Evolutionary conservation across 306 rosid species (phyloP).

Genomic region (Pachyrhizus erosus): DNA sequence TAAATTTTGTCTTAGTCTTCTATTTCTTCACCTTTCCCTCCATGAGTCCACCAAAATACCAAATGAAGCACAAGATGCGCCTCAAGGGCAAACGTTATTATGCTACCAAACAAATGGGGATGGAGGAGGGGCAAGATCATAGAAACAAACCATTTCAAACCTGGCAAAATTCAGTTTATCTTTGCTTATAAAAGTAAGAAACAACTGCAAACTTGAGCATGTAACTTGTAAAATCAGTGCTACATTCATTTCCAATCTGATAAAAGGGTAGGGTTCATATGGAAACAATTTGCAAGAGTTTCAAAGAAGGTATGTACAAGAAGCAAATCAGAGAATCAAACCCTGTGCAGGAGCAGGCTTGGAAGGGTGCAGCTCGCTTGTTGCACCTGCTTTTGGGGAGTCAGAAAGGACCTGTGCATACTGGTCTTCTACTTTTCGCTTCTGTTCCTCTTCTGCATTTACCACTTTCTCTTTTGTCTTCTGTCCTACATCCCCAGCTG

Average conservation of each 20-base stretch:
- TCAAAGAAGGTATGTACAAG: conserved; percentile 60
- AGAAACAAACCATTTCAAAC: conserved; percentile 28
- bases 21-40: not conserved
- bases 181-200: conserved; percentile 32
- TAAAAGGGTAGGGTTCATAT: conserved; percentile 32
- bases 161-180: conserved; percentile 41
- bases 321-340: conserved; percentile 72
- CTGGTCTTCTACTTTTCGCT: conserved; percentile 68
- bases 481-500: conserved; percentile 94
- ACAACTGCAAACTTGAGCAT: conserved; percentile 50
- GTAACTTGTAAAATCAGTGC: conserved; percentile 41
- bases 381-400: conserved; percentile 70
- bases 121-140: not conserved
- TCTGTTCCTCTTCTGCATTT: conserved; percentile 71
- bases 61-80: not conserved
- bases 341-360: conserved; percentile 87
- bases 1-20: not conserved
- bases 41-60: not conserved
- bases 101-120: not conserved
- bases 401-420: conserved; percentile 78
- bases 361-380: conserved; percentile 59
- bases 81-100: not conserved
- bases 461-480: conserved; percentile 85
- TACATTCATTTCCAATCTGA: conserved; percentile 47
- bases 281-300: conserved; percentile 50